phyloP scores from a whole-genome alignment of 192 early-diverging fungal species.

The Martensiomyces pterosporus region DNA sequence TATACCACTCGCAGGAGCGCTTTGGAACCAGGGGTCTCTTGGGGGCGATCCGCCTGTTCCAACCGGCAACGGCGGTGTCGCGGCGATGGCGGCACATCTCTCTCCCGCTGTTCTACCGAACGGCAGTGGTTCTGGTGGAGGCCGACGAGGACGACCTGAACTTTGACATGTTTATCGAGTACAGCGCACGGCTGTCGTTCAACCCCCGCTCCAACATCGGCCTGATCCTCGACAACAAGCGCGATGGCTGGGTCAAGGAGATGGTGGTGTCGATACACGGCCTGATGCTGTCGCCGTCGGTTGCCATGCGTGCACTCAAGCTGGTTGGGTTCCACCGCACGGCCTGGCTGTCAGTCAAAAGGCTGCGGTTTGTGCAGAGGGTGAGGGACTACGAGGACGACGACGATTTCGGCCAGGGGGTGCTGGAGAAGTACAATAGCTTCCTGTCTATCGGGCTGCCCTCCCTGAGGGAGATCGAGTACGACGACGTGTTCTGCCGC shows the following conservation, averaged over 20 bases:
- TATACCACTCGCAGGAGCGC: not conserved
- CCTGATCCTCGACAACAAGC: not conserved
- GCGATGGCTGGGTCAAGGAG: not conserved
- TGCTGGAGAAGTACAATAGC: not conserved
- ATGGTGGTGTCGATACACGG: not conserved
- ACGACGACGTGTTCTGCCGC: conserved; percentile 1
- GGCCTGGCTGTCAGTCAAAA: conserved; percentile 2
- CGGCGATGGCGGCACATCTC: conserved; percentile 7
- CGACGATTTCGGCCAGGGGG: not conserved
- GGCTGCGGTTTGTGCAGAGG: not conserved
- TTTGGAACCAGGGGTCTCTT: too few species aligned
- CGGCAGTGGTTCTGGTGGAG: not conserved
- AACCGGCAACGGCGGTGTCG: conserved; percentile 1
- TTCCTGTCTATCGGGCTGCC: conserved; percentile 6
- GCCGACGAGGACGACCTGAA: not conserved
- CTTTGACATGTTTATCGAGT: conserved; percentile 3
- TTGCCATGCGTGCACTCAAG: not conserved
- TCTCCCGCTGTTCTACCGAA: conserved; percentile 4
- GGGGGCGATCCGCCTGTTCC: not conserved
- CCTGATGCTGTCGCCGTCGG: not conserved
- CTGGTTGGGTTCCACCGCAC: not conserved
- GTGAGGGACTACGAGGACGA: not conserved
- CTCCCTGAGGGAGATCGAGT: conserved; percentile 1
- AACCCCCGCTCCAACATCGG: not conserved
- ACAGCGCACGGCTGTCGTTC: too few species aligned